Conservation (phyloP, 1,284 basidiomycete genomes). For the Pyrrhoderma noxium region DNA sequence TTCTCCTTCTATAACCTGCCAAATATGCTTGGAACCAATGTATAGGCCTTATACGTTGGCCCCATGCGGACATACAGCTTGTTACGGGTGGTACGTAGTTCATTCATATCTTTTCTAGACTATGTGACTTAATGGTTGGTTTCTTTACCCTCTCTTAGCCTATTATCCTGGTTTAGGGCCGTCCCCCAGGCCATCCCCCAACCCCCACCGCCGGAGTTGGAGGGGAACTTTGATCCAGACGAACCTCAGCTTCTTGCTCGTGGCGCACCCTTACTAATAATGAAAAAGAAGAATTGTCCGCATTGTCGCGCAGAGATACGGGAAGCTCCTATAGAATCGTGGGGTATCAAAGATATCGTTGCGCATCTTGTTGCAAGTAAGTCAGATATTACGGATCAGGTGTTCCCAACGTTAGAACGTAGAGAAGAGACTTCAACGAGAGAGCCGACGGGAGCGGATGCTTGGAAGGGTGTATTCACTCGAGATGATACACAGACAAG, state of each 20-base stretch:
- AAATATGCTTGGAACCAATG: slow-evolving; percentile 67
- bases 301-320: slow-evolving; percentile 57
- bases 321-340: slow-evolving; percentile 62
- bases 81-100: slow-evolving; percentile 32
- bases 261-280: slow-evolving; percentile 7
- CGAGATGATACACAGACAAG: not conserved
- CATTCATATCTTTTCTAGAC: not conserved
- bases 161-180: slow-evolving; percentile 67
- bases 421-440: not conserved
- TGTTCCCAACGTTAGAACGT: slow-evolving; percentile 12
- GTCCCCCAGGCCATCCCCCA: slow-evolving; percentile 25
- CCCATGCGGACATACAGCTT: slow-evolving; percentile 69
- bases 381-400: slow-evolving; percentile 42
- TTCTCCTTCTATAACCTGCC: slow-evolving; percentile 42
- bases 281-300: slow-evolving; percentile 58
- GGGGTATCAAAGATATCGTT: slow-evolving; percentile 63
- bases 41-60: slow-evolving; percentile 61
- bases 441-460: slow-evolving; percentile 4
- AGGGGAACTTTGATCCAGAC: slow-evolving; percentile 24
- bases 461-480: slow-evolving; percentile 18
- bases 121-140: not conserved
- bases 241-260: slow-evolving; percentile 9
- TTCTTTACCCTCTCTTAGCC: slow-evolving; percentile 32
- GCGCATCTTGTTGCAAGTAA: slow-evolving; percentile 33
- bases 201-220: slow-evolving; percentile 23